Evolutionary conservation across 2,329 filamentous ascomycete species (phyloP).

Genomic region (Diaporthe humulicola): DNA sequence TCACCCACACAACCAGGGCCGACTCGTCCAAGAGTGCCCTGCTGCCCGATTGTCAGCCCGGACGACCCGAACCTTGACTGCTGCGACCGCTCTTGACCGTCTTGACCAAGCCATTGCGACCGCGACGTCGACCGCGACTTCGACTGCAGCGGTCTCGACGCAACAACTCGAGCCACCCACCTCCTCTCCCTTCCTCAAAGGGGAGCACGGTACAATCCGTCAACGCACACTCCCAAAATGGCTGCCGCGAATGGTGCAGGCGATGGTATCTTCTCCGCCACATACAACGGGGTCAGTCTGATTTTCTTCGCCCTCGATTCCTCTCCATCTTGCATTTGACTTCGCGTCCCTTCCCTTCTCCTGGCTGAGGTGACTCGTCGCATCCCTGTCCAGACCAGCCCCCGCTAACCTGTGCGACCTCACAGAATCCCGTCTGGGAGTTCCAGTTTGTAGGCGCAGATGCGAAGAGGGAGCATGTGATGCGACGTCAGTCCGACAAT

Average conservation of each 20-base stretch:
- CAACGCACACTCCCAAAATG: slow-evolving; percentile 51
- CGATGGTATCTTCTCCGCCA: slow-evolving; percentile 74
- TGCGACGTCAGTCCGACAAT: slow-evolving; percentile 92
- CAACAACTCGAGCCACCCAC: no score
- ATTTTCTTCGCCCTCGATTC: slow-evolving; percentile 8
- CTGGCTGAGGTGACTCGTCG: neutral
- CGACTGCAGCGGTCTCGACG: neutral
- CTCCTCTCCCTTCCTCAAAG: neutral
- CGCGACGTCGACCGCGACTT: neutral
- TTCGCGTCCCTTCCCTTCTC: slow-evolving; percentile 3
- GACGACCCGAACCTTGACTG: neutral
- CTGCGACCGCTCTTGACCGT: neutral
- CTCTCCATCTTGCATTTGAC: slow-evolving; percentile 23
- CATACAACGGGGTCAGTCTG: slow-evolving; percentile 75
- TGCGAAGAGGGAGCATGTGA: slow-evolving; percentile 83
- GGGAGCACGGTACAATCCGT: neutral
- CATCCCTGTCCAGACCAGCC: neutral
- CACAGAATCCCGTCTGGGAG: slow-evolving; percentile 93
- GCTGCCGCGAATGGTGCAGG: slow-evolving; percentile 56
- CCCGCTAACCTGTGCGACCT: neutral
- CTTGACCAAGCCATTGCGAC: neutral
- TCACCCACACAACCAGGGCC: neutral
- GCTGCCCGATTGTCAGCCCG: neutral
- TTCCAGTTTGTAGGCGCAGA: slow-evolving; percentile 83
- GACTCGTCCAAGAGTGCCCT: neutral